A percentile compares a stretch with the other conserved stretches of the same genome.
Conservation (phyloP, 768 basidiomycete species). For the Epithele typhae region DNA sequence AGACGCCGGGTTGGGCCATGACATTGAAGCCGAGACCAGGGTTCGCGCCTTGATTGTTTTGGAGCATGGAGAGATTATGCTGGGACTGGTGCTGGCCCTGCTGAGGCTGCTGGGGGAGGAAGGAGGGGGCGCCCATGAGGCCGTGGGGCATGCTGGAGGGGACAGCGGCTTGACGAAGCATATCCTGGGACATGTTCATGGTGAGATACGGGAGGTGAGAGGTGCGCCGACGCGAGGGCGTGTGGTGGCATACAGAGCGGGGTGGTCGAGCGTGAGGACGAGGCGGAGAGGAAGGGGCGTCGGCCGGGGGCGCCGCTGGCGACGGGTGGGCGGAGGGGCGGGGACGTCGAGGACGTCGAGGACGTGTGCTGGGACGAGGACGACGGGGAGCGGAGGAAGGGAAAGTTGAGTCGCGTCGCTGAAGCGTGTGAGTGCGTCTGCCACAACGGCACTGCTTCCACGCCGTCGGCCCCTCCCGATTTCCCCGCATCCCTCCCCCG, state of each 20-base stretch:
- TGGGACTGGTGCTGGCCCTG: constrained; percentile 34
- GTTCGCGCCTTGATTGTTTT: constrained; percentile 23
- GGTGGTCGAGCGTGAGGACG: background rate
- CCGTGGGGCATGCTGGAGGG: constrained; percentile 34
- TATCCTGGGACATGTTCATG: constrained; percentile 51
- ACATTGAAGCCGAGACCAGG: constrained; percentile 28
- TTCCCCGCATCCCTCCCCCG: constrained; percentile 15
- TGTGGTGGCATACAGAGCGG: constrained; percentile 16
- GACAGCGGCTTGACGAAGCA: constrained; percentile 44
- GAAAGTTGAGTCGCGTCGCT: constrained; percentile 8
- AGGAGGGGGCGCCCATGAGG: constrained; percentile 31
- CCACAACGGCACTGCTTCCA: constrained; percentile 16
- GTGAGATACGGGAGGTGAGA: constrained; percentile 6
- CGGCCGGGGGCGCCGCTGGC: background rate
- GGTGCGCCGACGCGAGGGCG: constrained; percentile 14
- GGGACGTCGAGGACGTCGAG: background rate
- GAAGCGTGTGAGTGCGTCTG: constrained; percentile 18
- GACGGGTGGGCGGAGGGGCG: background rate
- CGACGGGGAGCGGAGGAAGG: constrained; percentile 19
- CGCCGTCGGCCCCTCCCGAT: constrained; percentile 14
- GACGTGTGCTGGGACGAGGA: constrained; percentile 9
- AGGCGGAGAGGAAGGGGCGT: background rate
- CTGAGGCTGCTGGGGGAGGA: constrained; percentile 36
- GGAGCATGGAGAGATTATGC: constrained; percentile 36
- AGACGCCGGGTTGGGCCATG: constrained; percentile 17